Conservation (phyloP, 345 rosid species). For the Populus euphratica region DNA sequence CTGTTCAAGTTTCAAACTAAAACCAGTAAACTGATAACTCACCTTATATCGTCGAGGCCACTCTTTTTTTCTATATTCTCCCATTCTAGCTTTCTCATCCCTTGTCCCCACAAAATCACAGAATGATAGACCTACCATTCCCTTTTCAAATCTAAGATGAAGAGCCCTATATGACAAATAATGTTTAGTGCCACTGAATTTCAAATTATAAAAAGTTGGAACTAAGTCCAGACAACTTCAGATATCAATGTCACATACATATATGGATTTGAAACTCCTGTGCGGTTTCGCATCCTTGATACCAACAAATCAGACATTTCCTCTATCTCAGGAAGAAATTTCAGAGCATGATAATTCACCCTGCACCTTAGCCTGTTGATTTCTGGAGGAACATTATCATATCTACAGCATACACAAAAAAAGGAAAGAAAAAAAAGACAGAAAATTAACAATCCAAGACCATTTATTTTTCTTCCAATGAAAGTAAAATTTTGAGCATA, state of each 20-base stretch:
- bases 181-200: slow-evolving; percentile 9
- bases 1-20: slow-evolving; percentile 8
- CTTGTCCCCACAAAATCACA: slow-evolving; percentile 98
- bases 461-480: not conserved
- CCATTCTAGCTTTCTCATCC: slow-evolving; percentile 96
- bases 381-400: slow-evolving; percentile 95
- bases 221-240: slow-evolving; percentile 16
- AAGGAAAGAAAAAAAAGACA: not conserved
- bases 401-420: slow-evolving; percentile 48
- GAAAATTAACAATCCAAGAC: slow-evolving; percentile 1
- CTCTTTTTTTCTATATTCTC: slow-evolving; percentile 87
- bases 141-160: slow-evolving; percentile 99
- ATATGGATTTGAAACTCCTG: slow-evolving; percentile 76
- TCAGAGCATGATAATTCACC: slow-evolving; percentile 97
- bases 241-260: slow-evolving; percentile 52
- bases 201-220: slow-evolving; percentile 4
- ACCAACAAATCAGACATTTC: slow-evolving; percentile 86
- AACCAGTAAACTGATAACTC: slow-evolving; percentile 18
- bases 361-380: slow-evolving; percentile 97
- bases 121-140: slow-evolving; percentile 97
- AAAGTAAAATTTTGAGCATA: slow-evolving; percentile 10
- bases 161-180: slow-evolving; percentile 70
- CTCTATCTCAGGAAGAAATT: slow-evolving; percentile 90
- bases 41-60: slow-evolving; percentile 99
- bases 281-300: slow-evolving; percentile 93